These are phyloP conservation scores for Podaxis sp. DNA, from an alignment of 768 basidiomycete genomes.

Conservation along the genomic window DNA sequence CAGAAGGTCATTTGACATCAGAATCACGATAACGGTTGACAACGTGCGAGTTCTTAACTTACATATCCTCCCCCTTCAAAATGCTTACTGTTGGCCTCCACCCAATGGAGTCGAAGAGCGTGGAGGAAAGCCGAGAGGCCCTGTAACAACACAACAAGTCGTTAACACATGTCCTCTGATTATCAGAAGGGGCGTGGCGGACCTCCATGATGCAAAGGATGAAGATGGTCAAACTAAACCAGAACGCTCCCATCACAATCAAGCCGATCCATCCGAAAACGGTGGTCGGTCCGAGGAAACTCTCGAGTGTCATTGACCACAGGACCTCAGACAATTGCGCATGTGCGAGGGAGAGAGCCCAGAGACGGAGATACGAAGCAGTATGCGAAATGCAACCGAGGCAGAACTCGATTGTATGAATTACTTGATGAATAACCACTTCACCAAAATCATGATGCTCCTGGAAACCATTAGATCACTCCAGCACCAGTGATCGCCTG, in stretches of 20 bases:
- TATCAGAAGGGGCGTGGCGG: conserved; percentile 26
- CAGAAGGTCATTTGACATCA: conserved; percentile 21
- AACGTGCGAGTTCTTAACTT: conserved; percentile 33
- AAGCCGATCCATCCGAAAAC: conserved; percentile 59
- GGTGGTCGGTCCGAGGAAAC: conserved; percentile 58
- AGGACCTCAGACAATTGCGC: conserved; percentile 95
- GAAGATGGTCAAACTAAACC: conserved; percentile 75
- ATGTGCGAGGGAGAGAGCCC: conserved; percentile 97
- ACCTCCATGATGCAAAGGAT: conserved; percentile 97
- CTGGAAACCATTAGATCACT: conserved; percentile 26
- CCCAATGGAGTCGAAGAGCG: conserved; percentile 96
- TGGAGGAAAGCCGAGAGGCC: conserved; percentile 96
- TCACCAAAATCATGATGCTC: conserved; percentile 93
- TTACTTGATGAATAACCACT: conserved; percentile 94
- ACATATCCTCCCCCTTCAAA: conserved; percentile 90
- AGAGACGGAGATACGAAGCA: conserved; percentile 88
- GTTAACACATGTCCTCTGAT: background rate
- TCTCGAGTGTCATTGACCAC: conserved; percentile 82
- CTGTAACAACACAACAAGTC: conserved; percentile 35
- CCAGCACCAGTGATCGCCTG: background rate
- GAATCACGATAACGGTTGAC: conserved; percentile 21
- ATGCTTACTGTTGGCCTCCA: conserved; percentile 97
- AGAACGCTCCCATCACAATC: conserved; percentile 54
- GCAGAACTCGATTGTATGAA: conserved; percentile 99
- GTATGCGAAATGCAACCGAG: conserved; percentile 99